Percentiles rank a stretch among this genome's conserved stretches.
Conservation (phyloP, 2,329 filamentous ascomycete species). For the Botrytis galanthina region DNA sequence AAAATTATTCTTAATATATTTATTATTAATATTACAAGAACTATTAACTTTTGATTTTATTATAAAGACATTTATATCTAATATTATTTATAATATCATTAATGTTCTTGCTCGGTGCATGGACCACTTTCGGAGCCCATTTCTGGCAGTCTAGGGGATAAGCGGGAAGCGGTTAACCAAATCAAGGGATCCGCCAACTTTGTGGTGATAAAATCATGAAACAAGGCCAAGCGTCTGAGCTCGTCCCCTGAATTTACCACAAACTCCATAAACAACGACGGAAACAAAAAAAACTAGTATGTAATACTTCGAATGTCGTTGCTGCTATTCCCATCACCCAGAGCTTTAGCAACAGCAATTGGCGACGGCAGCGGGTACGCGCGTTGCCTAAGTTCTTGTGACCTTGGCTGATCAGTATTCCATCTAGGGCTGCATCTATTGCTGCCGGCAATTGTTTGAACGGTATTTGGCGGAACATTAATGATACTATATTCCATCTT, state of each 20-base stretch:
- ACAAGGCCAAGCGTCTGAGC: not conserved
- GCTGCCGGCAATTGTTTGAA: not conserved
- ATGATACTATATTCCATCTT: not conserved
- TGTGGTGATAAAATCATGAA: not conserved
- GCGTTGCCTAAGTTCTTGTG: not conserved
- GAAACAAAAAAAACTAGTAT: not conserved
- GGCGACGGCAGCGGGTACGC: not conserved
- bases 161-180: not conserved
- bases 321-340: too few relatives aligned
- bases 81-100: too few relatives aligned
- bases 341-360: not conserved
- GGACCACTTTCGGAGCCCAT: too few relatives aligned
- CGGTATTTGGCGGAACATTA: not conserved
- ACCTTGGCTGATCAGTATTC: not conserved
- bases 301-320: not conserved
- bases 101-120: too few relatives aligned
- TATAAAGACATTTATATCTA: too few relatives aligned
- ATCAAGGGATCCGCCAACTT: not conserved
- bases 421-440: not conserved
- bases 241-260: constrained; percentile 1
- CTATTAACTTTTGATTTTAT: too few relatives aligned
- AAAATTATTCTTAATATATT: too few relatives aligned
- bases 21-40: too few relatives aligned
- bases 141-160: too few relatives aligned
- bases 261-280: not conserved